Base-by-base conservation (phyloP, 192 early-diverging fungal species). In the Phycomyces nitens region DNA sequence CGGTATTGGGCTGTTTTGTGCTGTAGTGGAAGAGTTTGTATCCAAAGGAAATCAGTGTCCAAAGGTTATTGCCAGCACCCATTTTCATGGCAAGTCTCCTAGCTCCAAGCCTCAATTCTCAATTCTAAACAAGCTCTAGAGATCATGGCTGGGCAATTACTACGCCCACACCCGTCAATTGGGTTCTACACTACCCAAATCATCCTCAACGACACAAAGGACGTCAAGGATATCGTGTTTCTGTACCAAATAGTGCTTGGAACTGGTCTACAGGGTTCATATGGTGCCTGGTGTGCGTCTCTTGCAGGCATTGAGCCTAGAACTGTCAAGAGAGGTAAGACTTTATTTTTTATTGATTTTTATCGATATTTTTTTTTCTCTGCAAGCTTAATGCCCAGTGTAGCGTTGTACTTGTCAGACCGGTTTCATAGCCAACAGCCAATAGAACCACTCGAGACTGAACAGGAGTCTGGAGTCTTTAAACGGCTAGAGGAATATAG, bases 1-100 rank as follows among this genome's bases (percentile, higher is more conserved):
- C 75, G 95, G 95, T 0, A 79, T 92, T 14, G 86, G 90, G 0
- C 67, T 98, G 34, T 85, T 95, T 42, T 89, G 88, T 58, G 89
- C 85, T 0, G 76, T 85, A 0, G 59, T 96, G 18, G 80, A 86
- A 29, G 47, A 82, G 16, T 81, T 95, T 58, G 53, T 80, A 18
- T 60, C 58, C 10, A 74, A 73, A 3, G 68, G 60, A 5, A 47
- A 60, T 3, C 60, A 75, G 8, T 87, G 82, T 20, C 93, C 94
- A 38, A 81, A 79, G 22, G 72, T 94, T 0, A 22, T 95, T 26
- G 87, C 88, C 0, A 86, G 87, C 7, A 98, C 95, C 0, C 95
- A 98, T 69, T 98, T 94, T 64, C 92, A 96, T 70, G 89, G 87
- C 88, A 81, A 44, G 50, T 7, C 7, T 61, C 55, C 2, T 42